A percentile compares a stretch with the other conserved stretches of the same genome.
These are phyloP conservation scores for Yamadazyma pseudoaaseri DNA, from an alignment of 1,139 yeast species.

Conservation along the genomic window DNA sequence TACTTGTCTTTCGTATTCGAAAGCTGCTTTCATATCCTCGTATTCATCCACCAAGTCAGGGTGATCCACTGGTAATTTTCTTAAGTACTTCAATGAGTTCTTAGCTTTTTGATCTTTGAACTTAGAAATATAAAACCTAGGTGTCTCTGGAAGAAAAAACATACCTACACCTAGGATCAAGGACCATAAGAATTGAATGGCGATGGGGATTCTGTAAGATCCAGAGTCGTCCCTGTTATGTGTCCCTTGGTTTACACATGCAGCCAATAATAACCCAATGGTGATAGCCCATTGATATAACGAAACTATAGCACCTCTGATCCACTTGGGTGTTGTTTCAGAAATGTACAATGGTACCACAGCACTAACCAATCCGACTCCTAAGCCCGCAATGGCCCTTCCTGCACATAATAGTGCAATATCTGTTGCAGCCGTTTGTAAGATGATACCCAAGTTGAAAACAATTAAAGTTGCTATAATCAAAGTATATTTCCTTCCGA, in stretches of 20 bases:
- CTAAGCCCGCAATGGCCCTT: conserved; percentile 63
- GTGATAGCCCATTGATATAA: conserved; percentile 68
- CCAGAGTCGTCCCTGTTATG: conserved; percentile 47
- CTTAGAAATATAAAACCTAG: conserved; percentile 62
- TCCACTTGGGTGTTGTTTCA: conserved; percentile 65
- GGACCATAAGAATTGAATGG: conserved; percentile 46
- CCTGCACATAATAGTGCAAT: conserved; percentile 45
- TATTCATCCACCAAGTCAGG: conserved; percentile 39
- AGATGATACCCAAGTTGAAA: conserved; percentile 57
- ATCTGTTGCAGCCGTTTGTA: conserved; percentile 57
- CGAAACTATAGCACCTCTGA: conserved; percentile 68
- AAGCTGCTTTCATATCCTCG: conserved; percentile 38
- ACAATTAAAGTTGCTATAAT: conserved; percentile 51
- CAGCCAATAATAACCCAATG: conserved; percentile 59
- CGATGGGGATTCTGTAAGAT: conserved; percentile 67
- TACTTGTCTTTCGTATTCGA: conserved; percentile 29
- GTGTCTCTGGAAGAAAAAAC: conserved; percentile 73
- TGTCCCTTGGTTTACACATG: conserved; percentile 62
- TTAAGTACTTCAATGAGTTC: conserved; percentile 29
- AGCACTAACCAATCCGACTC: conserved; percentile 65
- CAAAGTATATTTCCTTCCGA: conserved; percentile 54
- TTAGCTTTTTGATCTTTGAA: conserved; percentile 58
- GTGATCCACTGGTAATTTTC: conserved; percentile 38
- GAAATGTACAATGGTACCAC: conserved; percentile 65
- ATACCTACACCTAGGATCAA: conserved; percentile 50